Evolutionary conservation across 129 eudicot genomes (phyloP), one percentile per base, ranked within the genome.

Genomic region (Tanacetum coccineum): DNA sequence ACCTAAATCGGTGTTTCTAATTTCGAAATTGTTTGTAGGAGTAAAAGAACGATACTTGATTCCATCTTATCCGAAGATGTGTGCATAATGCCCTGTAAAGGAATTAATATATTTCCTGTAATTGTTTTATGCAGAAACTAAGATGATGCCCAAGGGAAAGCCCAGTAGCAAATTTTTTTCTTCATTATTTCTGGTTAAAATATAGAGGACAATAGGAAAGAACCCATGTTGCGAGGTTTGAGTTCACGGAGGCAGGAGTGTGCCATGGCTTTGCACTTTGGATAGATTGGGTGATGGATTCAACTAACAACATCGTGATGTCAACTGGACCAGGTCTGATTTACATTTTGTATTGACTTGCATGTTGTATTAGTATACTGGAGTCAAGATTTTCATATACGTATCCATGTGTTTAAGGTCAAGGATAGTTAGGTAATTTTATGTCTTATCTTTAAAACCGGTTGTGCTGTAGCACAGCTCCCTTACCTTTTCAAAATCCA

Each of bases 211-310:
- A 15, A 50, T 44, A 15, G 56, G 21, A 56, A 22, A 15, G 3
- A 53, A 66, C 6, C 42, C 52, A 45, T 77, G 57, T 71, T 79
- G 47, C 82, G 87, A 95, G 74, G n/a, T n/a, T 82, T 63, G 74
- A 79, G 52, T 84, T 93, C 61, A 64, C 44, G 17, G 71, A 80
- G 55, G 19, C 71, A 15, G 98, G 98, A 15, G 78, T 70, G 47
- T 93, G 96, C 76, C 96, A 93, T 75, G 98, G 95, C 13, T 82
- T 88, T 77, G 96, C 76, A 13, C 84, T 93, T 70, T 93, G 98
- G 98, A 93, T 93, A 49, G 96, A 93, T 74, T 88, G 96, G 95
- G 84, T 84, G n/a, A 48, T 92, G 86, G 89, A 84, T 70, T 66
- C 70, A 9, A 78, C 81, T 4, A 76, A 75, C 62, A 28, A 78